phyloP scores from a whole-genome alignment of 371 early-diverging fungal species.

The Batkoa obscura region DNA sequence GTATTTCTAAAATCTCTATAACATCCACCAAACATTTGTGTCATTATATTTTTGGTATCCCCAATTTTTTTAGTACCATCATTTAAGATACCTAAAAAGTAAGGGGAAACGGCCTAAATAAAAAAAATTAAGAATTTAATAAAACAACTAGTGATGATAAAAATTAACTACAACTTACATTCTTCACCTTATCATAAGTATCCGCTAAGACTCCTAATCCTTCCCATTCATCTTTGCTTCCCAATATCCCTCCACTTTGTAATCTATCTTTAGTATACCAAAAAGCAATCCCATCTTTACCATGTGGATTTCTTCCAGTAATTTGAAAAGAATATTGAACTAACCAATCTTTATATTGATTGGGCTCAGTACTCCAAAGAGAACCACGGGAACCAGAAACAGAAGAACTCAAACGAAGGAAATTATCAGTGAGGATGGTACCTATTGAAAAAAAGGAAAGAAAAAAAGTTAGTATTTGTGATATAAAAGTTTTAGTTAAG shows the following conservation, averaged over 20 bases:
- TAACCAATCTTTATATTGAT: conserved; percentile 55
- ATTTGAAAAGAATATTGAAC: conserved; percentile 42
- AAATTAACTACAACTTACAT: conserved; percentile 14
- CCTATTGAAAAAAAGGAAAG: conserved; percentile 20
- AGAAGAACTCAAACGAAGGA: conserved; percentile 46
- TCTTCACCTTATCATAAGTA: conserved; percentile 28
- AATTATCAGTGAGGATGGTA: conserved; percentile 27
- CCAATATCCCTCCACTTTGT: conserved; percentile 45
- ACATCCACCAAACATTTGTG: conserved; percentile 36
- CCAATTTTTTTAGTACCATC: conserved; percentile 34
- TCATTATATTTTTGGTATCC: conserved; percentile 16
- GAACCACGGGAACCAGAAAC: conserved; percentile 39
- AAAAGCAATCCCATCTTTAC: conserved; percentile 69
- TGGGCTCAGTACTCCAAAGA: conserved; percentile 44
- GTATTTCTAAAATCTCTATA: conserved; percentile 54
- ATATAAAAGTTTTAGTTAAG: neutral
- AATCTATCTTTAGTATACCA: conserved; percentile 57
- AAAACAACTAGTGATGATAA: neutral
- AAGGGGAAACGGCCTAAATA: conserved; percentile 21
- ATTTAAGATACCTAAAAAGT: conserved; percentile 43
- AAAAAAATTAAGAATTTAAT: conserved; percentile 12
- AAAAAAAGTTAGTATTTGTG: neutral
- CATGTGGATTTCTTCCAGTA: conserved; percentile 35
- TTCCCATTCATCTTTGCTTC: conserved; percentile 46
- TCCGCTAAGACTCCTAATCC: conserved; percentile 50